Evolutionary conservation across 2,329 filamentous ascomycete species (phyloP), one percentile per base, ranked within the genome.

Genomic region (Beauveria bassiana): DNA sequence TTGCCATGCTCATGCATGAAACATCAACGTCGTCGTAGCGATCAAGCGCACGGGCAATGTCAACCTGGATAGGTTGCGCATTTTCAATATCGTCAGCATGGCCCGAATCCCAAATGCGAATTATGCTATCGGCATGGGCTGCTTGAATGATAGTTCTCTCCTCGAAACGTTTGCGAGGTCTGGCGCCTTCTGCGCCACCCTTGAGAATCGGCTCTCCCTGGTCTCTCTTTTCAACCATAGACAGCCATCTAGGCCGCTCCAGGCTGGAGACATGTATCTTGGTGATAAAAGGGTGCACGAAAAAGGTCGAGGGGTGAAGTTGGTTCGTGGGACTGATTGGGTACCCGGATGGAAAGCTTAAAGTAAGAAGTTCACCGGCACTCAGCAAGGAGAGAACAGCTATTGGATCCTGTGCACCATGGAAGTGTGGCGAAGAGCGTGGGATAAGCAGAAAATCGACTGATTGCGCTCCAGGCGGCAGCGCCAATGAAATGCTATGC

Each of bases 51-150:
- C 91, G 84, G 7, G 90, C 88, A 43, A 98, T 79, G 69, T 99
- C 93, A 6, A 96, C 86, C 75, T 99, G 93, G 26, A 98, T 77
- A 59, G 91, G 81, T 4, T 81, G 79, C 14, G 85, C 81, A 68
- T 98, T 98, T 73, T 99, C 95, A 56, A 99, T 89, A 69, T 97
- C 91, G 70, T 99, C 95, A 16, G 86, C 90, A 69, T 96, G 90
- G 0, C 95, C 95, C 22, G 88, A 85, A 73, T 99, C 95, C 92
- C 93, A 99, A 7, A 98, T 79, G 38, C 93, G 83, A n/a, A 99
- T 80, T 0, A 90, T 96, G 59, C 93, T 91, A 73, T 99, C 95
- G 3, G 88, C 91, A 72, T 99, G 93, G 0, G 91, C 88, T 5
- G 90, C 91, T 64, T 93, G 89, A 7, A 96, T 82, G 50, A 98